These are phyloP conservation scores for Magnaporthiopsis poae DNA, from an alignment of 2,329 filamentous ascomycete genomes.

Conservation along the genomic window DNA sequence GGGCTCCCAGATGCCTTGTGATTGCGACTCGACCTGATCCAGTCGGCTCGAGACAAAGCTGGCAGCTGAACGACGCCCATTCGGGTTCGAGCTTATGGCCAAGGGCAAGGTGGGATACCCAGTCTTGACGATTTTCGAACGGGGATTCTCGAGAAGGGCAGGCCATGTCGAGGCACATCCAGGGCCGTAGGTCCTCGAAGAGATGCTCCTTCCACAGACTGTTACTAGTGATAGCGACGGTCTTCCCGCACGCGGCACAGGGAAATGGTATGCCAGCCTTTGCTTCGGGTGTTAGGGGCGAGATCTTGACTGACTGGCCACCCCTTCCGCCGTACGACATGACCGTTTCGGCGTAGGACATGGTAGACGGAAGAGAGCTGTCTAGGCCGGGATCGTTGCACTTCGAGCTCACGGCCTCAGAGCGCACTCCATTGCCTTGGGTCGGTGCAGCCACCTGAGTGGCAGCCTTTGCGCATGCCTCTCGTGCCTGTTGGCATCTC, in stretches of 20 bases:
- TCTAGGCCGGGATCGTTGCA: conserved; percentile 8
- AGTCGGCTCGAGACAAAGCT: conserved; percentile 1
- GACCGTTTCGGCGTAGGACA: conserved; percentile 7
- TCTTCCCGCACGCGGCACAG: conserved; percentile 5
- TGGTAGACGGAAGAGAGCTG: conserved; percentile 1
- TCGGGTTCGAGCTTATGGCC: conserved; percentile 6
- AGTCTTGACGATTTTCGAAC: conserved; percentile 4
- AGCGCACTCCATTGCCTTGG: not conserved
- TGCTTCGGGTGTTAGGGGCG: conserved; percentile 4
- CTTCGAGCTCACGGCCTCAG: conserved; percentile 4
- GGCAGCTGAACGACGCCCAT: conserved; percentile 5
- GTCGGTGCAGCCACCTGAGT: too few relatives aligned
- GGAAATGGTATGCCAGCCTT: conserved; percentile 3
- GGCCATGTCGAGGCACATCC: conserved; percentile 7
- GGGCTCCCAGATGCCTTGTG: conserved; percentile 2
- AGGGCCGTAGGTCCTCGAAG: conserved; percentile 7
- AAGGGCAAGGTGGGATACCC: conserved; percentile 6
- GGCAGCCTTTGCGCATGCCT: not conserved
- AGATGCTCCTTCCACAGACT: conserved; percentile 9
- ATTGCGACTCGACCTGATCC: not conserved
- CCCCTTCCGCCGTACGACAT: conserved; percentile 9
- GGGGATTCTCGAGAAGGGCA: not conserved
- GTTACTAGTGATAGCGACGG: not conserved
- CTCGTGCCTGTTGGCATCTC: conserved; percentile 5
- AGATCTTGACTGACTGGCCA: conserved; percentile 4